A percentile compares a stretch with the other conserved stretches of the same genome.
phyloP scores from a whole-genome alignment of 768 basidiomycete species.

The Suillus discolor region DNA sequence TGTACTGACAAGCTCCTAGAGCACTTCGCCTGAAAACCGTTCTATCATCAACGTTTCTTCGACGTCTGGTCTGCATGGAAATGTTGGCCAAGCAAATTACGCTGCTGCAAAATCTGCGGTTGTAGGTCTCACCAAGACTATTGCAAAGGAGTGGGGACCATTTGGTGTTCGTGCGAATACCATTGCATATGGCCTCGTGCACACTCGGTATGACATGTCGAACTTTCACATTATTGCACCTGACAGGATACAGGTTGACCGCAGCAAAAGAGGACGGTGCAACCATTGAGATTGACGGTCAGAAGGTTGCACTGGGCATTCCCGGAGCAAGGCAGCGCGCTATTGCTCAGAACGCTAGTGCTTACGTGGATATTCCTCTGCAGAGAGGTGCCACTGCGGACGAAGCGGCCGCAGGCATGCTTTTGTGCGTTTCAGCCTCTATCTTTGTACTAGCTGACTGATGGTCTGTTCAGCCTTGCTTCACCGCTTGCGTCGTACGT shows the following conservation, averaged over 20 bases:
- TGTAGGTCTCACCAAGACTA: constrained; percentile 80
- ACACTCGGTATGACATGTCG: constrained; percentile 57
- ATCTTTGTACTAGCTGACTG: not conserved
- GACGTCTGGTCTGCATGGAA: constrained; percentile 81
- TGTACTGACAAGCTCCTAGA: constrained; percentile 34
- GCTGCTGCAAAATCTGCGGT: constrained; percentile 81
- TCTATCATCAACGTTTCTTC: constrained; percentile 85
- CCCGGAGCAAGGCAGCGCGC: constrained; percentile 53
- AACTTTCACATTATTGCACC: not conserved
- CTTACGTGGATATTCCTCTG: constrained; percentile 61
- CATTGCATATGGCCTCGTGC: constrained; percentile 75
- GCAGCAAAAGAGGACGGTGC: constrained; percentile 77
- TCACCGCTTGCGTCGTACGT: constrained; percentile 82
- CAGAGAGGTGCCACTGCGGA: constrained; percentile 68
- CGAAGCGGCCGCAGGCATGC: constrained; percentile 73
- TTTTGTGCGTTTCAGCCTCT: constrained; percentile 60
- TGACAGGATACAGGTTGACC: constrained; percentile 54
- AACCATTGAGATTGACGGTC: constrained; percentile 77
- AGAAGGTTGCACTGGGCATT: constrained; percentile 82
- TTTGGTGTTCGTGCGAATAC: constrained; percentile 85
- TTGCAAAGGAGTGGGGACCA: constrained; percentile 85
- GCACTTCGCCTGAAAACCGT: constrained; percentile 61
- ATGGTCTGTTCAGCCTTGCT: constrained; percentile 52
- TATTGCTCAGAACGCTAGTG: constrained; percentile 39
- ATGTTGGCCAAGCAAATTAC: constrained; percentile 85